Evolutionary conservation across 208 protist species (phyloP).

Genomic region (Wallacemonas rigidus): DNA sequence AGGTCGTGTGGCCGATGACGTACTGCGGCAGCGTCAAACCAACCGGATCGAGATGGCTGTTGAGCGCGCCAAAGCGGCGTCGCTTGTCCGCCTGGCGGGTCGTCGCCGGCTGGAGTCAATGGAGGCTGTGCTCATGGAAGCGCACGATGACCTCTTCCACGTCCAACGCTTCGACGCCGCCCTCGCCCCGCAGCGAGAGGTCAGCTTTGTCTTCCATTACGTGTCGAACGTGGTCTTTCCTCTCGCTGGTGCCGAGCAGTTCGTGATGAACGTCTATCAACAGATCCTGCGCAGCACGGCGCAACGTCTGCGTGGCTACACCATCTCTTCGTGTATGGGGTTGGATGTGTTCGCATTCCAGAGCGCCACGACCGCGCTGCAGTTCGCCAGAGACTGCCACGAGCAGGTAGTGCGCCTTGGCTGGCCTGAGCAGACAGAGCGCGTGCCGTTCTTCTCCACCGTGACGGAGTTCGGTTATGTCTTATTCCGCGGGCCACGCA

Average conservation of each 20-base stretch:
- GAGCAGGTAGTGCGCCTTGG: conserved; percentile 53
- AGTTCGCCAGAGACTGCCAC: conserved; percentile 74
- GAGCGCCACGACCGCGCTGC: conserved; percentile 55
- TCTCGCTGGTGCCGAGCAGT: conserved; percentile 47
- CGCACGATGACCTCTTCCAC: conserved; percentile 84
- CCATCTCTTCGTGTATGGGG: conserved; percentile 42
- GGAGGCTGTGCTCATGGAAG: conserved; percentile 77
- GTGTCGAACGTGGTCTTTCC: conserved; percentile 49
- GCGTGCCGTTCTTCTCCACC: conserved; percentile 30
- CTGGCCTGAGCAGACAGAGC: conserved; percentile 45
- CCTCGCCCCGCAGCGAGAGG: conserved; percentile 63
- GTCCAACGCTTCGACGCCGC: conserved; percentile 74
- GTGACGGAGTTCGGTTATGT: conserved; percentile 43
- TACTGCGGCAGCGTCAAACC: conserved; percentile 70
- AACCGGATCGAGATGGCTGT: conserved; percentile 76
- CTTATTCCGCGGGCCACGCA: conserved; percentile 77
- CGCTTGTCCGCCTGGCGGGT: conserved; percentile 60
- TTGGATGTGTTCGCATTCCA: conserved; percentile 83
- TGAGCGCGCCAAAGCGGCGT: conserved; percentile 49
- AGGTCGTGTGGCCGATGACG: conserved; percentile 67
- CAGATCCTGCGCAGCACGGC: conserved; percentile 53
- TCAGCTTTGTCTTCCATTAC: conserved; percentile 82
- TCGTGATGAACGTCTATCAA: conserved; percentile 73
- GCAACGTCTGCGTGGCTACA: conserved; percentile 47
- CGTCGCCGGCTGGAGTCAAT: conserved; percentile 64